phyloP scores from a whole-genome alignment of 108 stramenopile species.

The Asterionellopsis glacialis region DNA sequence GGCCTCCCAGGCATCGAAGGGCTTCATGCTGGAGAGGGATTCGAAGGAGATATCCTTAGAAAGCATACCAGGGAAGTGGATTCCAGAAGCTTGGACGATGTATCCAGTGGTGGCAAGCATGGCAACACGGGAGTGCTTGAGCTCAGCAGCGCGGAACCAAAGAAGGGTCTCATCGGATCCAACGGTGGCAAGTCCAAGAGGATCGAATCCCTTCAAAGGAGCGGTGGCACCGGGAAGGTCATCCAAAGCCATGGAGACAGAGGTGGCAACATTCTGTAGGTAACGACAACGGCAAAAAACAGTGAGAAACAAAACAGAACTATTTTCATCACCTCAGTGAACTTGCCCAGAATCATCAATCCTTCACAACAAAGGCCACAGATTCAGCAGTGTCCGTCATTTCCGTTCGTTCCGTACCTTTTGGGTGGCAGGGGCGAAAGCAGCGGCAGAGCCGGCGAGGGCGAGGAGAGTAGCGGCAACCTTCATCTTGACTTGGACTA shows the following conservation, averaged over 20 bases:
- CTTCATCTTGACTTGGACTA: conserved; percentile 2
- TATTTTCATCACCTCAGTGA: too few species aligned
- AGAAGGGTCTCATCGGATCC: conserved; percentile 72
- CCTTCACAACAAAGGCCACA: too few species aligned
- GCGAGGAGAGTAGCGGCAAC: conserved; percentile 36
- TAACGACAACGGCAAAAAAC: not conserved
- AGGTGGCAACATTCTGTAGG: conserved; percentile 1
- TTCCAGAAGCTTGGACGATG: conserved; percentile 64
- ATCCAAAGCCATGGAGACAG: not conserved
- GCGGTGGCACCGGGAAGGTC: conserved; percentile 61
- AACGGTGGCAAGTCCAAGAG: conserved; percentile 48
- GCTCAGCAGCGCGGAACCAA: conserved; percentile 83
- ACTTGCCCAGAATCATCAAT: too few species aligned
- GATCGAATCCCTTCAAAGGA: conserved; percentile 72
- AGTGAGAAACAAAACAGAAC: too few species aligned
- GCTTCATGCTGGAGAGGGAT: conserved; percentile 70
- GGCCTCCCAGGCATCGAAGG: conserved; percentile 79
- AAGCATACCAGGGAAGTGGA: conserved; percentile 82
- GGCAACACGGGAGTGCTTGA: conserved; percentile 81
- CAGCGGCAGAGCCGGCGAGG: conserved; percentile 61
- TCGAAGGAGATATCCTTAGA: conserved; percentile 59
- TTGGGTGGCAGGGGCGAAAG: conserved; percentile 49
- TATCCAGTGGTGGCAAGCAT: conserved; percentile 86
- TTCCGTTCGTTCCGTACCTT: not conserved
- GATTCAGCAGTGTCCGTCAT: too few species aligned